phyloP scores from a whole-genome alignment of 805 yeast genomes.

The Candida alai region DNA sequence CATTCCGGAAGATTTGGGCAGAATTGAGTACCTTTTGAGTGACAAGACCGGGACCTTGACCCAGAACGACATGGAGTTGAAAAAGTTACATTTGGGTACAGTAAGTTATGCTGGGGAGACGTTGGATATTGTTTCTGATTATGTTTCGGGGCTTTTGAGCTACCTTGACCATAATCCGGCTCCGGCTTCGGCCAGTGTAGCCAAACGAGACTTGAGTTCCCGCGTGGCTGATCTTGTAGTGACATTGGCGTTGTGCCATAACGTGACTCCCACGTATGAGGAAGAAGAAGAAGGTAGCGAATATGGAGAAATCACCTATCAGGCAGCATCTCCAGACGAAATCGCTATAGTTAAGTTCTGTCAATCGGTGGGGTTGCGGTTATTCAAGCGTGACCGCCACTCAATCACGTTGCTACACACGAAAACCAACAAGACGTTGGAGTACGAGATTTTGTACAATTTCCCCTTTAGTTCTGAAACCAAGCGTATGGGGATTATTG shows the following conservation, averaged over 20 bases:
- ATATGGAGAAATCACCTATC: constrained; percentile 52
- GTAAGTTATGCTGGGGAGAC: constrained; percentile 91
- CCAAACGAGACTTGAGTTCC: constrained; percentile 65
- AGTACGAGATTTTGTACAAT: constrained; percentile 69
- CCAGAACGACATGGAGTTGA: constrained; percentile 96
- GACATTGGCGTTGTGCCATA: constrained; percentile 92
- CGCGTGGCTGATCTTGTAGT: constrained; percentile 77
- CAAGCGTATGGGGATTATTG: constrained; percentile 92
- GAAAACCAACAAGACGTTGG: constrained; percentile 46
- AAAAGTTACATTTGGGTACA: constrained; percentile 86
- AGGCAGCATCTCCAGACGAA: constrained; percentile 99
- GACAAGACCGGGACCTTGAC: constrained; percentile 98
- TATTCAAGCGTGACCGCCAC: constrained; percentile 78
- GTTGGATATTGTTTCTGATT: constrained; percentile 80
- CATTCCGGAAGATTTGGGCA: constrained; percentile 95
- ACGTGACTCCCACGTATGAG: constrained; percentile 85
- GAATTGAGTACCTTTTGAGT: constrained; percentile 86
- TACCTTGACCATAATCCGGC: constrained; percentile 18
- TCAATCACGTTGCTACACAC: constrained; percentile 66
- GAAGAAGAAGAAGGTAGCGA: constrained; percentile 51
- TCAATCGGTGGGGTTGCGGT: constrained; percentile 76
- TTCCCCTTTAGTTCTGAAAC: constrained; percentile 96
- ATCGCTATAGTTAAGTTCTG: constrained; percentile 94
- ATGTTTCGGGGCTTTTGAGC: constrained; percentile 38
- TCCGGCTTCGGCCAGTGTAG: constrained; percentile 4